Percentiles rank a stretch among this genome's conserved stretches.
These are phyloP conservation scores for Claviceps sp. DNA, from an alignment of 2,329 filamentous ascomycete species.

Conservation along the genomic window DNA sequence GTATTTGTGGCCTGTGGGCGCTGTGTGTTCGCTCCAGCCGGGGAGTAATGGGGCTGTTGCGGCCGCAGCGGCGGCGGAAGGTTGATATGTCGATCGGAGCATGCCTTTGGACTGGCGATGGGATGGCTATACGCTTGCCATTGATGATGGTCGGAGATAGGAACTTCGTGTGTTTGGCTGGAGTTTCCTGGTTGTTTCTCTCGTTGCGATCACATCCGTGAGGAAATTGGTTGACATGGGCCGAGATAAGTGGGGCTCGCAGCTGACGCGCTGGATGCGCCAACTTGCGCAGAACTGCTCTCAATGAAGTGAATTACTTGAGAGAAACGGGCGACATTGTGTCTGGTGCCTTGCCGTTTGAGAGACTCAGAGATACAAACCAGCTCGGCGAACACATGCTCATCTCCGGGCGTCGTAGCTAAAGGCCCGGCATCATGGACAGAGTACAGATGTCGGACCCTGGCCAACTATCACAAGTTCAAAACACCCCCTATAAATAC, in stretches of 20 bases:
- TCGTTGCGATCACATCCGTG: not conserved
- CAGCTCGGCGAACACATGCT: too few species aligned
- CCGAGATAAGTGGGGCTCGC: not conserved
- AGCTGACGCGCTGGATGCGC: not conserved
- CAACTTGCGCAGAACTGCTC: not conserved
- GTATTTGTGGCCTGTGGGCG: constrained; percentile 75
- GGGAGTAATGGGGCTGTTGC: constrained; percentile 48
- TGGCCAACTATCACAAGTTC: too few species aligned
- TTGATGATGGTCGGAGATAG: not conserved
- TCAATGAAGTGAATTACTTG: too few species aligned
- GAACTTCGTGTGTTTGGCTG: not conserved
- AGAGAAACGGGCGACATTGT: too few species aligned
- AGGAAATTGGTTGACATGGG: not conserved
- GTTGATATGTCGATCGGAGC: constrained; percentile 67
- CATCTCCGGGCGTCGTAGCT: too few species aligned
- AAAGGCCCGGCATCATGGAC: too few species aligned
- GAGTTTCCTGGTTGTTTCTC: not conserved
- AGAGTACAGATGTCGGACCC: too few species aligned
- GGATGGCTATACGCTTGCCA: not conserved
- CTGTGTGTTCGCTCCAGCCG: constrained; percentile 89
- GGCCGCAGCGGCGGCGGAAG: constrained; percentile 26
- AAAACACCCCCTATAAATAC: not conserved
- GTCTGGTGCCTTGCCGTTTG: too few species aligned
- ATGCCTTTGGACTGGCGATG: constrained; percentile 27
- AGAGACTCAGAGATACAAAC: too few species aligned